A percentile compares a stretch with the other conserved stretches of the same genome.
Conservation (phyloP, 2,329 filamentous ascomycete species). For the Exserohilum turcica region DNA sequence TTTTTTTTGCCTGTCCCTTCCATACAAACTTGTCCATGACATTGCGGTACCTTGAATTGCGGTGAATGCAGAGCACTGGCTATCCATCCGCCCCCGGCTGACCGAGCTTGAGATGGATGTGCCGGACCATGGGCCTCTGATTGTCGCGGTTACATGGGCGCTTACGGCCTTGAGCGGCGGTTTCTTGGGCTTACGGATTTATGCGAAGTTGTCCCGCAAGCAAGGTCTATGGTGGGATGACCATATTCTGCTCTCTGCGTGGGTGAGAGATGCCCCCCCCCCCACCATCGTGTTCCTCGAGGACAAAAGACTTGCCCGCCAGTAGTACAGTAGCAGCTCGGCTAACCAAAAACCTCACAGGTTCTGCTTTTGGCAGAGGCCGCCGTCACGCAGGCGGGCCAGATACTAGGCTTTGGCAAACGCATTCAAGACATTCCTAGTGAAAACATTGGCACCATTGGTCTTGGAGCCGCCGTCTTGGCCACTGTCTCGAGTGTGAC, state of each 20-base stretch:
- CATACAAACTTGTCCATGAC: not conserved
- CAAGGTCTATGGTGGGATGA: slow-evolving; percentile 40
- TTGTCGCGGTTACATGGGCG: slow-evolving; percentile 35
- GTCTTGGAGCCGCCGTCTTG: slow-evolving; percentile 20
- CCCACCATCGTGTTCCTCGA: too few relatives aligned
- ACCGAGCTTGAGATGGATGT: slow-evolving; percentile 14
- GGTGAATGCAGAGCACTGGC: slow-evolving; percentile 4
- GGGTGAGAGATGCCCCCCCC: slow-evolving; percentile 27
- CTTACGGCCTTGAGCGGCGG: slow-evolving; percentile 26
- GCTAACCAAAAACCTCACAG: slow-evolving; percentile 18
- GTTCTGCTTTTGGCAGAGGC: slow-evolving; percentile 28
- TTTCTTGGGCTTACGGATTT: slow-evolving; percentile 32
- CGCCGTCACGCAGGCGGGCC: slow-evolving; percentile 27
- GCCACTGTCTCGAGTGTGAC: slow-evolving; percentile 34
- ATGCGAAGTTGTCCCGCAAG: slow-evolving; percentile 32
- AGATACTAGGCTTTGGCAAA: slow-evolving; percentile 32
- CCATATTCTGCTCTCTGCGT: slow-evolving; percentile 32
- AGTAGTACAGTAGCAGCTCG: too few relatives aligned
- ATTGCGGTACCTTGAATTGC: not conserved
- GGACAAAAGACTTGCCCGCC: not conserved
- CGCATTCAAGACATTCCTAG: slow-evolving; percentile 21
- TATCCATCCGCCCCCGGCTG: slow-evolving; percentile 2
- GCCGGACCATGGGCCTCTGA: slow-evolving; percentile 31
- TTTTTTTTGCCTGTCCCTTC: not conserved
- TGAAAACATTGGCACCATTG: slow-evolving; percentile 22